These are phyloP conservation scores for Meira nashicola DNA, from an alignment of 1,284 basidiomycete species.

Conservation along the genomic window DNA sequence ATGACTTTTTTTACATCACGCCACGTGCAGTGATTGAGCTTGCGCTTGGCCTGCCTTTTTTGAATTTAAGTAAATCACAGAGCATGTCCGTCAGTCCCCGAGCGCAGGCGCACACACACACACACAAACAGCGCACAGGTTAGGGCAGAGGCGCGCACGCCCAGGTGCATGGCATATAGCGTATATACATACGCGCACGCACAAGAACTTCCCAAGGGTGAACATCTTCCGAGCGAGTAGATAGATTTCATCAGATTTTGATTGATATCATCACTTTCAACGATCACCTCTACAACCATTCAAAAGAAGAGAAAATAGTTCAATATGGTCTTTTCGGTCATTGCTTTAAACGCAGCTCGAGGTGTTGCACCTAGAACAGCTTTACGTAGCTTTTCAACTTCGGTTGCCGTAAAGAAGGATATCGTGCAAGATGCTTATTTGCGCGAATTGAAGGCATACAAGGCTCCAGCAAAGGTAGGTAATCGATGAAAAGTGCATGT, in stretches of 20 bases:
- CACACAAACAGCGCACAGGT: too few species aligned
- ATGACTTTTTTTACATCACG: too few species aligned
- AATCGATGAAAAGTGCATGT: too few species aligned
- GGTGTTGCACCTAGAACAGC: constrained; percentile 28
- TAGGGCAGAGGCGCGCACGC: too few species aligned
- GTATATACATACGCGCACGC: too few species aligned
- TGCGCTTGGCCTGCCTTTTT: too few species aligned
- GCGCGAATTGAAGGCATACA: constrained; percentile 84
- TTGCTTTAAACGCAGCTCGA: constrained; percentile 22
- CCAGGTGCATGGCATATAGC: too few species aligned
- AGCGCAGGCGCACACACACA: too few species aligned
- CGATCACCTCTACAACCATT: not conserved
- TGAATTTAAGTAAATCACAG: too few species aligned
- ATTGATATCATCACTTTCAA: not conserved
- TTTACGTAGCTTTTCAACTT: constrained; percentile 41
- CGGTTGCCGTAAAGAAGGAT: constrained; percentile 46
- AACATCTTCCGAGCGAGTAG: not conserved
- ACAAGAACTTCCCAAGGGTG: not conserved
- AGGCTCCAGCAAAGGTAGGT: constrained; percentile 57
- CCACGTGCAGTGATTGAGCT: too few species aligned
- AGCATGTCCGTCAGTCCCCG: too few species aligned
- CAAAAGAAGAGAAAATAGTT: not conserved
- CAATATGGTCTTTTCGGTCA: not conserved
- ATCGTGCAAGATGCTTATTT: constrained; percentile 87
- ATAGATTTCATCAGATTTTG: not conserved